Base-by-base conservation (phyloP, 148 eudicot species). In the Spergularia bocconei region DNA sequence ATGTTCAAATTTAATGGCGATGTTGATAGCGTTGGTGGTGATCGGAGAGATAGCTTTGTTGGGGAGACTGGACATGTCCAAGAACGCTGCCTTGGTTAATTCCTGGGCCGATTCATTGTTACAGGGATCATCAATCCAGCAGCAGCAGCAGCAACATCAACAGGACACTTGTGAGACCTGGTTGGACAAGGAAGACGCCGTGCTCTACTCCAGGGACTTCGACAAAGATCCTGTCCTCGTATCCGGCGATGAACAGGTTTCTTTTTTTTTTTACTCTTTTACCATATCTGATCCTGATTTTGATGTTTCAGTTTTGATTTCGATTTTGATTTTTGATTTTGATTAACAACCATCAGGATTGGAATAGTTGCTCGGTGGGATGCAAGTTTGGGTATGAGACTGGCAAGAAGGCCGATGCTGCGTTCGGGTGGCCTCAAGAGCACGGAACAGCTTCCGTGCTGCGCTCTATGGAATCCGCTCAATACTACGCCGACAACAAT, bases 381-480 rank as follows among this genome's bases (percentile, higher is more conserved):
- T 94, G 98, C 81, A 91, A 90, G 82, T 88, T 90, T 84, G 96
- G 86, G 70, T 78, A 13, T 74, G 79, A 78, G 74, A 36, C 75
- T 41, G 72, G 63, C 25, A 85, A 75, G 80, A 87, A 87, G 77
- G 68, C 86, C 53, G 98, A 94, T 90, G 98, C 93, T 72, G 86
- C 79, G 51, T 90, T 94, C 80, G 96, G 97, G 65, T 53, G 77
- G 77, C 84, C 84, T 74, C 87, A 88, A 53, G 79, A 56, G 77
- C 71, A 76, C 68, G 97, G 91, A 56, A 75, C 82, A 39, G 79
- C 86, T 25, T 51, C 85, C 70, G 88, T 94, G 72, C 85, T 85
- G 75, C 88, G 98, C 52, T 94, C 98, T 15, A 94, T 94, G 98
- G 98, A 94, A 80, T 88, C 98, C 56, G 75, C 98, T 70, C 88